phyloP scores from a whole-genome alignment of 441 rosid genomes.

The Populus trichocarpa region DNA sequence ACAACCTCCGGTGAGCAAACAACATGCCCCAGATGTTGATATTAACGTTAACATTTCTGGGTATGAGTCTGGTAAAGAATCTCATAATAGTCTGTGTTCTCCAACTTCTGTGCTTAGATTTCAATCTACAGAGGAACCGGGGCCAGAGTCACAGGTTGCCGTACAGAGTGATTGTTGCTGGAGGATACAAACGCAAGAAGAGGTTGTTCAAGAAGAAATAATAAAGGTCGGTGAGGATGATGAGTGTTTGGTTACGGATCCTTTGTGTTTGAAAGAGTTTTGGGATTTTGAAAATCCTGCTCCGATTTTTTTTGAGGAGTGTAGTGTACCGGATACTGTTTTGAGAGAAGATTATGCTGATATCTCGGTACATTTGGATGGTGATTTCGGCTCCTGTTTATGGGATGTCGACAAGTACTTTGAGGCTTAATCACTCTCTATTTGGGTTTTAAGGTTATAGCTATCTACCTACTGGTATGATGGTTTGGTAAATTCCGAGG shows the following conservation, averaged over 20 bases:
- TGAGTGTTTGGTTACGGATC: conserved; percentile 3
- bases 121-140: conserved; percentile 38
- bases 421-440: conserved; percentile 11
- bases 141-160: conserved; percentile 2
- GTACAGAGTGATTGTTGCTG: background rate
- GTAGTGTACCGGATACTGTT: conserved; percentile 17
- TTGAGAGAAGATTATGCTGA: conserved; percentile 28
- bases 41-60: conserved; percentile 25
- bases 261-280: conserved; percentile 16
- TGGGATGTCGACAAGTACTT: conserved; percentile 67
- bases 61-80: conserved; percentile 59
- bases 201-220: background rate
- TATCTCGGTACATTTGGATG: conserved; percentile 24
- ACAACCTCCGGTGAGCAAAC: conserved; percentile 35
- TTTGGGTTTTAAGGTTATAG: background rate
- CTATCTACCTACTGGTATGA: no score
- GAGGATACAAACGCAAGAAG: background rate
- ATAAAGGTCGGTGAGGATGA: background rate
- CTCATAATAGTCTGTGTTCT: conserved; percentile 42
- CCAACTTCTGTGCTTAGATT: conserved; percentile 84
- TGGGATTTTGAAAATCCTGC: conserved; percentile 31
- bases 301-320: conserved; percentile 44
- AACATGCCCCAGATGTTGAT: conserved; percentile 19
- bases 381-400: conserved; percentile 47
- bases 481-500: conserved; percentile 32